Conservation (phyloP, 2,329 filamentous ascomycete genomes). For the Knufia petricola region DNA sequence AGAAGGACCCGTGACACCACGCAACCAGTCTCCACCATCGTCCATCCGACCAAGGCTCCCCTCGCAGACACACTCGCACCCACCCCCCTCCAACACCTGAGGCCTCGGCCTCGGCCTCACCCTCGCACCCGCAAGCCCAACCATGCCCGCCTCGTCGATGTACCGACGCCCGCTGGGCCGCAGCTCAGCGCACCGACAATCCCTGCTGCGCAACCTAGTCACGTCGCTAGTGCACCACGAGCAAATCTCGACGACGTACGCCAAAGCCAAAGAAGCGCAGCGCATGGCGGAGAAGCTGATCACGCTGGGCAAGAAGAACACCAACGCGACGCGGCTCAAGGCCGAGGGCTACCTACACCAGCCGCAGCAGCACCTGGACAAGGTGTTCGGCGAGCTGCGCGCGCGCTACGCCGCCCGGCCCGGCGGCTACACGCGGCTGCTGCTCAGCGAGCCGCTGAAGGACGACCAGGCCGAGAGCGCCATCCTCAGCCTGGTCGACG, state of each 20-base stretch:
- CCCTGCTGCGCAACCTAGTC: conserved; percentile 88
- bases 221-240: conserved; percentile 91
- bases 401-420: conserved; percentile 68
- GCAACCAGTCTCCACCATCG: too few species aligned
- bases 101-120: background rate
- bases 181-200: conserved; percentile 76
- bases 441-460: conserved; percentile 82
- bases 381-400: conserved; percentile 76
- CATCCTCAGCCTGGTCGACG: conserved; percentile 90
- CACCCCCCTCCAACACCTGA: background rate
- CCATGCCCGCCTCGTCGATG: conserved; percentile 38
- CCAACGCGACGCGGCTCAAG: conserved; percentile 63
- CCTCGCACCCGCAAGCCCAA: too few species aligned
- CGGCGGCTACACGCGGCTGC: conserved; percentile 89
- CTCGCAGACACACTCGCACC: too few species aligned
- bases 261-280: conserved; percentile 96
- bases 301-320: conserved; percentile 86
- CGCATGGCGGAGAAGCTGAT: conserved; percentile 88
- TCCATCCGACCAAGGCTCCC: too few species aligned
- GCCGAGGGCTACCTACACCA: conserved; percentile 77
- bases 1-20: too few species aligned
- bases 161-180: conserved; percentile 87
- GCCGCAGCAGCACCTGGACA: conserved; percentile 50
- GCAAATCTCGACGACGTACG: conserved; percentile 87
- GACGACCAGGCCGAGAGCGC: conserved; percentile 80